Base-by-base conservation (phyloP, 23 red algal genomes). In the Porphyridium purpureum region DNA sequence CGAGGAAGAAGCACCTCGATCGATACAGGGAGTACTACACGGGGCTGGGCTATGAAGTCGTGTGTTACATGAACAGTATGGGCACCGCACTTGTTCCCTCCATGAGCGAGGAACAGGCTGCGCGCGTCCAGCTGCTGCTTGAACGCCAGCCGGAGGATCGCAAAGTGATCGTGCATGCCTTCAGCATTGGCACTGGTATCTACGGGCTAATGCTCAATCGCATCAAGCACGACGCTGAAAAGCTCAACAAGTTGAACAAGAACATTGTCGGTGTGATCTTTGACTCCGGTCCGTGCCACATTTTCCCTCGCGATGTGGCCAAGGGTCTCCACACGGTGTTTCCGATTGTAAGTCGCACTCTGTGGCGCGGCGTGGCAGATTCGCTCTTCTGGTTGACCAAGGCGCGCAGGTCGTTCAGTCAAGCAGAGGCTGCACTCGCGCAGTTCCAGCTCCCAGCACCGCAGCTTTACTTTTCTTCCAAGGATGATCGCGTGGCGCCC, bases 391-490 rank as follows among this genome's bases (percentile, higher is more conserved):
- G 35, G 29, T 31, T 95, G 14, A 83, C 78, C 36, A 52, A 74
- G 42, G 88, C 78, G 21, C 72, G 64, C 15, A 41, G 48, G 20
- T 70, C 46, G 9, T 95, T 72, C 29, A 64, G 63, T 22, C 58
- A 54, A 29, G 76, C 65, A 28, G 88, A 95, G 51, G 54, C 73
- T 52, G 88, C 88, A 5, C 47, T 95, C 17, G 36, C 62, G 32
- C 48, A 76, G 9, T 38, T 76, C 34, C 88, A 95, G 42, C 66
- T 95, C 17, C 47, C 47, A 21, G 51, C 63, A 14, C 88, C 88
- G 4, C 88, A 95, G 57, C 65, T 95, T n/a, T 95, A 95, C 60
- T 70, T 95, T 47, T 95, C 84, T 54, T 84, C 76, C 47, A 70
- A 55, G 7, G 88, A 95, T 81, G 88, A 95, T 58, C 65, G 64